Percentiles rank a stretch among this genome's conserved stretches.
Conservation (phyloP, 352 stramenopile genomes). For the Phytophthora kernoviae region DNA sequence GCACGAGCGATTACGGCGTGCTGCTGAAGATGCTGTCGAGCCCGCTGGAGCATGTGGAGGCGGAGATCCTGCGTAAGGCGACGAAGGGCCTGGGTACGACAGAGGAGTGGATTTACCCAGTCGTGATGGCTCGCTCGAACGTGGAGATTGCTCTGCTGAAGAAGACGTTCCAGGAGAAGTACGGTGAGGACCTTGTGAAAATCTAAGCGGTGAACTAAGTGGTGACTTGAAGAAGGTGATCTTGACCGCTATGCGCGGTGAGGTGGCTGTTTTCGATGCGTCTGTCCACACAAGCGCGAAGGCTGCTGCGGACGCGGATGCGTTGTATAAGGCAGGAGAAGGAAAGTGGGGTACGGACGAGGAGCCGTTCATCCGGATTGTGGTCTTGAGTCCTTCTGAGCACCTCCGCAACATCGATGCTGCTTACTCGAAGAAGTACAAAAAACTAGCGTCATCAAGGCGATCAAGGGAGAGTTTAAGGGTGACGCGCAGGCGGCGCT, state of each 20-base stretch:
- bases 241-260: slow-evolving; percentile 41
- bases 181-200: slow-evolving; percentile 57
- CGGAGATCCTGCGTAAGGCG: slow-evolving; percentile 54
- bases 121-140: slow-evolving; percentile 61
- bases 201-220: slow-evolving; percentile 49
- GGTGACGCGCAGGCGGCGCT: slow-evolving; percentile 46
- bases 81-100: slow-evolving; percentile 63
- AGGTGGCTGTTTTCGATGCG: slow-evolving; percentile 45
- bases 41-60: slow-evolving; percentile 62
- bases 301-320: slow-evolving; percentile 52
- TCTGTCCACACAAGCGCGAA: slow-evolving; percentile 57
- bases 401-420: slow-evolving; percentile 51
- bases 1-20: slow-evolving; percentile 51
- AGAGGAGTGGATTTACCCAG: slow-evolving; percentile 63
- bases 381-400: slow-evolving; percentile 44
- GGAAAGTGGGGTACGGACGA: slow-evolving; percentile 69
- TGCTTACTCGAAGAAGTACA: slow-evolving; percentile 61
- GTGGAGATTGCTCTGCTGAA: slow-evolving; percentile 71
- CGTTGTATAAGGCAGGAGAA: slow-evolving; percentile 72
- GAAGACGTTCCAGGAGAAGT: slow-evolving; percentile 68
- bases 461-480: slow-evolving; percentile 67
- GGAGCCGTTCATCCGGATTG: slow-evolving; percentile 53
- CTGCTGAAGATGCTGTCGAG: slow-evolving; percentile 52
- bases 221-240: slow-evolving; percentile 68
- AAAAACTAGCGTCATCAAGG: slow-evolving; percentile 55